These are phyloP conservation scores for Trifolium subterraneum DNA, from an alignment of 306 rosid genomes.

Conservation along the genomic window DNA sequence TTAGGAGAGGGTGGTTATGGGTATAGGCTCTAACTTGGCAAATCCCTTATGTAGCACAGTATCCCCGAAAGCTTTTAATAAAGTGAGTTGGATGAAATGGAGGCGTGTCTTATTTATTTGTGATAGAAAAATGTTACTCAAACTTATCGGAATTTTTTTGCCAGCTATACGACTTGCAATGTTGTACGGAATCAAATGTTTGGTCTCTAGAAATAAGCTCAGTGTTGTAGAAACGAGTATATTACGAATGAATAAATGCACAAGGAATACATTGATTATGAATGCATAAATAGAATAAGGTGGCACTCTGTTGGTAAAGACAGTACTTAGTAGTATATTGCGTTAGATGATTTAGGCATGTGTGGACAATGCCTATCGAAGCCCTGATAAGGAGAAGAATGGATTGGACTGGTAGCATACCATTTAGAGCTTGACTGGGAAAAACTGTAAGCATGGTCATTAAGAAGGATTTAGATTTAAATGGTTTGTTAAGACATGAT, in stretches of 20 bases:
- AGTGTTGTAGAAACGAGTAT: neutral
- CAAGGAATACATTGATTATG: neutral
- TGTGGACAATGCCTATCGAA: neutral
- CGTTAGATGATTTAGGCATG: neutral
- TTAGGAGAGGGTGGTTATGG: slow-evolving; percentile 2
- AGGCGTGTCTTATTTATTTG: neutral
- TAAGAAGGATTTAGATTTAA: slow-evolving; percentile 14
- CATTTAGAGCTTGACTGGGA: neutral
- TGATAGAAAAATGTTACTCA: neutral
- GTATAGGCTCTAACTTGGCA: slow-evolving; percentile 12
- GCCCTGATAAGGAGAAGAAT: neutral
- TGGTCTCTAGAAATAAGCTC: neutral
- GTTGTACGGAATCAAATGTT: neutral
- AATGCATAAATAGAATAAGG: neutral
- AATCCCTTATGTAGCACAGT: neutral
- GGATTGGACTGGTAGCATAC: neutral
- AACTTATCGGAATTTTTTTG: neutral
- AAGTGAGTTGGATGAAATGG: neutral
- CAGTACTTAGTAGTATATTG: neutral
- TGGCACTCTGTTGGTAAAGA: neutral
- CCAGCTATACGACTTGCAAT: neutral
- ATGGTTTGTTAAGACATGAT: slow-evolving; percentile 15
- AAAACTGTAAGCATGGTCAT: neutral
- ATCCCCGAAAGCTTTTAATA: neutral
- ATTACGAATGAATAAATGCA: neutral